Percentiles rank a stretch among this genome's conserved stretches.
These are phyloP conservation scores for Pseudopithomyces maydicus DNA, from an alignment of 2,329 filamentous ascomycete species.

Conservation along the genomic window DNA sequence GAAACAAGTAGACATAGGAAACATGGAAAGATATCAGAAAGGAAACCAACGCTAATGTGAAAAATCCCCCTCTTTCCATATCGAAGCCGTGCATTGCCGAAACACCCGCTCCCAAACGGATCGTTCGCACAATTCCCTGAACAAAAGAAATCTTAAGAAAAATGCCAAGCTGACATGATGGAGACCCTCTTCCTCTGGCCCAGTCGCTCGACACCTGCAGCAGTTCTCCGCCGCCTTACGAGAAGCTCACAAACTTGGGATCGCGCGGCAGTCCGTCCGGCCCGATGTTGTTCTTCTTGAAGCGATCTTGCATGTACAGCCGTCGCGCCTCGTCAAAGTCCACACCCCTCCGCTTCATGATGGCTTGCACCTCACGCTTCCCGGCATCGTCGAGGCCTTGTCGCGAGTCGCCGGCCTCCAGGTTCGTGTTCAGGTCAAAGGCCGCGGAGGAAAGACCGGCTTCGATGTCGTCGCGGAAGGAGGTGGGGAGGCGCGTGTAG, in stretches of 20 bases:
- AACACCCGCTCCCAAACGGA: not conserved
- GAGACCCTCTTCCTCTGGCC: not conserved
- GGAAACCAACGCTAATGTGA: not conserved
- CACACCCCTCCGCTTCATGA: conserved; percentile 86
- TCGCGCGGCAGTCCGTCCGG: conserved; percentile 86
- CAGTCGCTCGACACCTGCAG: not conserved
- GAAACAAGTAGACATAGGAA: conserved; percentile 1
- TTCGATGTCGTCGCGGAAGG: conserved; percentile 85
- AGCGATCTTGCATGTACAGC: conserved; percentile 82
- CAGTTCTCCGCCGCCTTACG: conserved; percentile 35
- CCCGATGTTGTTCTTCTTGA: conserved; percentile 86
- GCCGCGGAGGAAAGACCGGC: conserved; percentile 80
- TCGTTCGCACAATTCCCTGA: not conserved
- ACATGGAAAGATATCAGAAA: not conserved
- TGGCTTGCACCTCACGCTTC: conserved; percentile 81
- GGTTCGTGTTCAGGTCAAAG: conserved; percentile 82
- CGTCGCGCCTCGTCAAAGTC: conserved; percentile 90
- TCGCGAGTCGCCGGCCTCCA: conserved; percentile 77
- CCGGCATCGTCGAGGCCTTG: conserved; percentile 79
- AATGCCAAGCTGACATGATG: not conserved
- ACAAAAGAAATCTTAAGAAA: not conserved
- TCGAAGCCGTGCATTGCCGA: not conserved
- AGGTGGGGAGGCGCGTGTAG: conserved; percentile 77
- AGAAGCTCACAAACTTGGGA: conserved; percentile 95
- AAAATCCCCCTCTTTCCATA: not conserved